Evolutionary conservation across 768 basidiomycete genomes (phyloP), one percentile per base, ranked within the genome.

Genomic region (Phylloporus rhodoxanthus): DNA sequence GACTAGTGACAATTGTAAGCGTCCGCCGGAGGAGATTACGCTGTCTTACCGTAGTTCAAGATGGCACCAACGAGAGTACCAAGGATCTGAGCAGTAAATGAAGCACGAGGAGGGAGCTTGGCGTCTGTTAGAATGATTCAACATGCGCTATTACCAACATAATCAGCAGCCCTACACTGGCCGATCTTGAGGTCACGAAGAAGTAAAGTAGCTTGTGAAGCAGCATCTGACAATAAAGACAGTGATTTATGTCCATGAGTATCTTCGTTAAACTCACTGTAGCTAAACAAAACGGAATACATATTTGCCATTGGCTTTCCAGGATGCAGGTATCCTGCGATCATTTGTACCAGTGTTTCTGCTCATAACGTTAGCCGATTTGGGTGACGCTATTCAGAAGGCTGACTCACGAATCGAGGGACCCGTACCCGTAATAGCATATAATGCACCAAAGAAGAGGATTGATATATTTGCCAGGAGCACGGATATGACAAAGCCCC

Each of bases 31-130:
- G n/a, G n/a, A n/a, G n/a, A n/a, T n/a, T n/a, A n/a, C n/a, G n/a
- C n/a, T n/a, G n/a, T n/a, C n/a, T n/a, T n/a, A n/a, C n/a, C n/a
- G n/a, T n/a, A n/a, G n/a, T n/a, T n/a, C n/a, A n/a, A n/a, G n/a
- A n/a, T n/a, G n/a, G n/a, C n/a, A n/a, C n/a, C n/a, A n/a, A n/a
- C n/a, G n/a, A 66, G 63, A 6, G 81, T 77, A 1, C 84, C 82
- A 40, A 75, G 45, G 28, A 70, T 72, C 58, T 84, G 82, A 7
- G 79, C 79, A 17, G 74, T 70, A 63, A 85, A 84, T 2, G 82
- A 78, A 29, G 76, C 75, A 8, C 81, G 78, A 39, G 83, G 83
- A 32, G 82, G 80, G 36, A 85, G 72, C 66, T 84, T 84, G 20
- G 75, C 52, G 47, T 68, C 65, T 66, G 30, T 43, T 1, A 23